These are phyloP conservation scores for Phytophthora hibernalis DNA, from an alignment of 352 stramenopile species.

Conservation along the genomic window DNA sequence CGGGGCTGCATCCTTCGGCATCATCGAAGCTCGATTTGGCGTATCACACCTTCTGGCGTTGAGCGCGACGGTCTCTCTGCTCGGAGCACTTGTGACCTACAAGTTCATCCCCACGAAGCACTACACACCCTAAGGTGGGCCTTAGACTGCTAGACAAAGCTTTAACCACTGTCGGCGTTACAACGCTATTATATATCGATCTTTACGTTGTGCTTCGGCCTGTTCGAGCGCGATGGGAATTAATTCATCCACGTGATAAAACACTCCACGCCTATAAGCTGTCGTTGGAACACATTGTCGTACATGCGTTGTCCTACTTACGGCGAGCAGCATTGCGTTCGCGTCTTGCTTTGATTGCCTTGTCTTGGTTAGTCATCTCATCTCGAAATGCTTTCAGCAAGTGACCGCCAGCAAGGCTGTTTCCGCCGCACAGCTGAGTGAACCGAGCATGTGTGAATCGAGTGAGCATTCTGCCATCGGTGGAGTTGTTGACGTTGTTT, in stretches of 20 bases:
- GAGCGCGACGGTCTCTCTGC: conserved; percentile 62
- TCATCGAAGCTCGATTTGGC: conserved; percentile 65
- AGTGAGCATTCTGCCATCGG: conserved; percentile 67
- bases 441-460: conserved; percentile 71
- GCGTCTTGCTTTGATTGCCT: conserved; percentile 58
- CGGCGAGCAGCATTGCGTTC: conserved; percentile 50
- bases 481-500: conserved; percentile 46
- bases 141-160: conserved; percentile 19
- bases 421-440: conserved; percentile 72
- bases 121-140: conserved; percentile 28
- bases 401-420: conserved; percentile 58
- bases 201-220: not conserved
- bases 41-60: conserved; percentile 67
- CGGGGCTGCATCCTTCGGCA: conserved; percentile 65
- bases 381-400: conserved; percentile 67
- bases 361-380: conserved; percentile 62
- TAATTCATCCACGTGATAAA: not conserved
- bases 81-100: conserved; percentile 70
- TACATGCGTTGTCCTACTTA: conserved; percentile 10
- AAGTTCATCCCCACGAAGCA: conserved; percentile 66
- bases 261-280: not conserved
- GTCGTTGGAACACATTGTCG: not conserved
- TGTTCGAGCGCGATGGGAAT: not conserved
- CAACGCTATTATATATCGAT: conserved; percentile 29
- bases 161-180: conserved; percentile 8